phyloP scores from a whole-genome alignment of 768 basidiomycete genomes.

The Xerocomellus dryophilus region DNA sequence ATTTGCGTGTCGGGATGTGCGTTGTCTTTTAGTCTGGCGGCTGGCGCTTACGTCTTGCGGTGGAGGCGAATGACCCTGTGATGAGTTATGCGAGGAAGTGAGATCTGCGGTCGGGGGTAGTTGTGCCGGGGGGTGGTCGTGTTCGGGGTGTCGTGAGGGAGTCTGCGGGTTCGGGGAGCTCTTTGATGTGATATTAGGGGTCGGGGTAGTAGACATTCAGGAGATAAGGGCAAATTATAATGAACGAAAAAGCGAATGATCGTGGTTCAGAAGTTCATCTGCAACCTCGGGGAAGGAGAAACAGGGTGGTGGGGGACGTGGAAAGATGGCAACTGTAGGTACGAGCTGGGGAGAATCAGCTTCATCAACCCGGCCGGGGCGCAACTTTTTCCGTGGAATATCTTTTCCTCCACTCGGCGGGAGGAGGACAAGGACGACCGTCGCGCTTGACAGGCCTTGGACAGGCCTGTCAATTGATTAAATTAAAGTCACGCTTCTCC shows the following conservation, averaged over 20 bases:
- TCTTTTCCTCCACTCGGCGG: no score
- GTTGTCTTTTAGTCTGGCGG: constrained; percentile 23
- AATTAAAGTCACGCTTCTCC: constrained; percentile 13
- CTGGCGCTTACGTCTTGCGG: constrained; percentile 21
- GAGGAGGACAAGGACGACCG: neutral
- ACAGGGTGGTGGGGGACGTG: no score
- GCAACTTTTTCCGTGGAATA: no score
- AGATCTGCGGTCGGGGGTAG: constrained; percentile 4
- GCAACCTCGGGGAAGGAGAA: constrained; percentile 3
- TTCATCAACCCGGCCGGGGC: no score
- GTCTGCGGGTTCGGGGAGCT: constrained; percentile 5
- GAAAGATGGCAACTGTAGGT: neutral
- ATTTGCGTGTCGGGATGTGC: constrained; percentile 1
- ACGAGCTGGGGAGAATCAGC: constrained; percentile 3
- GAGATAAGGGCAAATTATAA: constrained; percentile 17
- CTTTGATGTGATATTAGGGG: constrained; percentile 24
- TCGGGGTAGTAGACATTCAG: constrained; percentile 26
- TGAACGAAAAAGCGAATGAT: constrained; percentile 17
- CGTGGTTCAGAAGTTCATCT: constrained; percentile 18
- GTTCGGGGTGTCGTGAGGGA: constrained; percentile 20
- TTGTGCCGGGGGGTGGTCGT: constrained; percentile 3
- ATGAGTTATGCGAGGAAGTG: constrained; percentile 11
- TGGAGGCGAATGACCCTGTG: constrained; percentile 14
- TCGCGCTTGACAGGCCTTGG: constrained; percentile 11
- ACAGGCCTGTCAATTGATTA: constrained; percentile 15